phyloP scores from a whole-genome alignment of 2,329 filamentous ascomycete species.

The Xylaria sp. region DNA sequence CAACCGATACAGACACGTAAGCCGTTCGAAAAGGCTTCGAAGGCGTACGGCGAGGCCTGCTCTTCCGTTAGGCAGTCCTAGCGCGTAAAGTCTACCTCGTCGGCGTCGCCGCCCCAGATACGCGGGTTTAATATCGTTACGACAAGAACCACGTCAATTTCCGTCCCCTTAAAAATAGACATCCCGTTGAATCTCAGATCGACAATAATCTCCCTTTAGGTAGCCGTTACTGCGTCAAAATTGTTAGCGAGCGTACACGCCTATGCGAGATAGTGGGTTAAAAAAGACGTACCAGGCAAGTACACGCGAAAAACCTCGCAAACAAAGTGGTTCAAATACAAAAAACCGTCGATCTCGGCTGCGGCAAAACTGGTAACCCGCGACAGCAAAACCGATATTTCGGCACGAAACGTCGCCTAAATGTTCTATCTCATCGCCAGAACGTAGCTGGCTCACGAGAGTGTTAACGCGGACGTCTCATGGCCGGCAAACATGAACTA shows the following conservation, averaged over 20 bases:
- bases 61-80: constrained; percentile 37
- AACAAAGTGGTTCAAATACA: constrained; percentile 42
- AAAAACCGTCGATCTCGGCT: constrained; percentile 33
- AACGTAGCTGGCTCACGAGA: constrained; percentile 40
- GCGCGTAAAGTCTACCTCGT: constrained; percentile 42
- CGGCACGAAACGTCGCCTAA: constrained; percentile 38
- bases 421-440: constrained; percentile 38
- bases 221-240: constrained; percentile 34
- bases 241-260: too few relatives aligned
- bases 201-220: constrained; percentile 35
- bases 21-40: constrained; percentile 33
- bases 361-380: constrained; percentile 33
- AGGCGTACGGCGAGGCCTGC: constrained; percentile 34
- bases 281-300: constrained; percentile 28
- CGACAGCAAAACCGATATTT: constrained; percentile 31
- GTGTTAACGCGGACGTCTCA: constrained; percentile 40
- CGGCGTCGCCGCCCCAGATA: constrained; percentile 44
- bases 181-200: constrained; percentile 40
- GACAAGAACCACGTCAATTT: constrained; percentile 40
- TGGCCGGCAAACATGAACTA: constrained; percentile 44
- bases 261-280: constrained; percentile 9
- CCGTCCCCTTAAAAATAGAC: constrained; percentile 41
- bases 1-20: constrained; percentile 25
- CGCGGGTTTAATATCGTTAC: constrained; percentile 40
- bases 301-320: constrained; percentile 43